A percentile compares a stretch with the other conserved stretches of the same genome.
phyloP scores from a whole-genome alignment of 768 basidiomycete species.

The Russula olivacea region DNA sequence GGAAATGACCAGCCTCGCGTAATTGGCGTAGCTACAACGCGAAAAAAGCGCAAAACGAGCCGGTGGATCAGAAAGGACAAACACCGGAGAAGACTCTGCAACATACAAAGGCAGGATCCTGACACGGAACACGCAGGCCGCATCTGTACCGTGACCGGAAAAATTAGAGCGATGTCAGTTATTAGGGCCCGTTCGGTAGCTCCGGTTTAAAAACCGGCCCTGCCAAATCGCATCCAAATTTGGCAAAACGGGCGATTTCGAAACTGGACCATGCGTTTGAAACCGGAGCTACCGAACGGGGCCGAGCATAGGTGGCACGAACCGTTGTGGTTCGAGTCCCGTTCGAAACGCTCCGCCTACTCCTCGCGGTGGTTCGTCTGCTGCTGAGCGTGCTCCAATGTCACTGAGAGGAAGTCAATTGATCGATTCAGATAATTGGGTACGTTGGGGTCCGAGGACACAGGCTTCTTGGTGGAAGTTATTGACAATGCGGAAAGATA shows the following conservation, averaged over 20 bases:
- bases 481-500: constrained; percentile 23
- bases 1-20: constrained; percentile 37
- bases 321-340: constrained; percentile 22
- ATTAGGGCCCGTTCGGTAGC: too few species aligned
- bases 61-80: not conserved
- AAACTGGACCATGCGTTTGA: too few species aligned
- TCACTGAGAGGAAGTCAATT: constrained; percentile 24
- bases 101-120: constrained; percentile 39
- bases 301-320: too few species aligned
- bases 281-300: too few species aligned
- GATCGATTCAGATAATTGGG: constrained; percentile 20
- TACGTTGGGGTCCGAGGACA: constrained; percentile 22
- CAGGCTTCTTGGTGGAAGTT: constrained; percentile 21
- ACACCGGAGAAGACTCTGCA: not conserved
- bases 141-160: constrained; percentile 1
- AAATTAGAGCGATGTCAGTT: not conserved
- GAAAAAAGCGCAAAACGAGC: not conserved
- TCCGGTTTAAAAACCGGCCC: too few species aligned
- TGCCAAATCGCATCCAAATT: too few species aligned
- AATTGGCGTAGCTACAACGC: constrained; percentile 18
- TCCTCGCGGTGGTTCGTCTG: constrained; percentile 17
- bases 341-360: constrained; percentile 20
- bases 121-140: constrained; percentile 22
- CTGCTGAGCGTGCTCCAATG: constrained; percentile 15
- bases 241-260: too few species aligned